Evolutionary conservation across 2,329 filamentous ascomycete genomes (phyloP).

Genomic region (Aspergillus clavatus): DNA sequence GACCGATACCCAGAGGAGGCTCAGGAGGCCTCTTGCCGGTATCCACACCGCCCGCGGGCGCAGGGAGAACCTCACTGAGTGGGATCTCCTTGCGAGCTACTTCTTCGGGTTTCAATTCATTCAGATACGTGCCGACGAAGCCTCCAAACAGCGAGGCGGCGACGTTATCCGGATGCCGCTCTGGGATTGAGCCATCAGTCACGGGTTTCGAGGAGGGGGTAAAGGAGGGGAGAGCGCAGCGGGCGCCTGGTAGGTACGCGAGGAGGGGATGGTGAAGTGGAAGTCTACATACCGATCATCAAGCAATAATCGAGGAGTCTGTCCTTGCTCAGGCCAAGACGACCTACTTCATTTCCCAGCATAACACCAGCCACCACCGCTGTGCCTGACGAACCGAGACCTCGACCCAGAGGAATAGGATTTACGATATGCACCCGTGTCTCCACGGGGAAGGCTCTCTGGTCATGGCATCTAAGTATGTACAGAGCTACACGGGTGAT

Average conservation of each 20-base stretch:
- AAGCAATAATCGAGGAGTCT: conserved; percentile 91
- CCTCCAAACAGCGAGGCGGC: conserved; percentile 92
- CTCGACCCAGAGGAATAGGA: conserved; percentile 86
- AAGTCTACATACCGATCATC: conserved; percentile 75
- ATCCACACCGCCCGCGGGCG: conserved; percentile 84
- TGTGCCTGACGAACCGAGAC: conserved; percentile 90
- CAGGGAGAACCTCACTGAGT: conserved; percentile 84
- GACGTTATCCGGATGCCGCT: conserved; percentile 90
- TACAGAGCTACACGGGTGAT: conserved; percentile 93
- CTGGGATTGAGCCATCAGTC: conserved; percentile 21
- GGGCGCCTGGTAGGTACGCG: not conserved
- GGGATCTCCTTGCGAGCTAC: conserved; percentile 89
- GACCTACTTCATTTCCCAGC: conserved; percentile 82
- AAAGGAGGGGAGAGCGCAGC: too few relatives aligned
- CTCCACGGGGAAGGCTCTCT: conserved; percentile 74
- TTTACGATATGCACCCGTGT: conserved; percentile 95
- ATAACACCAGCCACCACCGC: conserved; percentile 95
- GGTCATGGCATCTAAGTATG: conserved; percentile 85
- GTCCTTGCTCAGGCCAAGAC: conserved; percentile 69
- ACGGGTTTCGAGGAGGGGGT: conserved; percentile 1
- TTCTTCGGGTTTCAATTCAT: conserved; percentile 84
- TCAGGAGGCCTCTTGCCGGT: conserved; percentile 81
- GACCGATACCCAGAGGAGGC: conserved; percentile 87
- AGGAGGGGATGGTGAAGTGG: not conserved
- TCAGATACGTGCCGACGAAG: conserved; percentile 94